These are phyloP conservation scores for Mercurialis annua DNA, from an alignment of 345 rosid species.

Conservation along the genomic window DNA sequence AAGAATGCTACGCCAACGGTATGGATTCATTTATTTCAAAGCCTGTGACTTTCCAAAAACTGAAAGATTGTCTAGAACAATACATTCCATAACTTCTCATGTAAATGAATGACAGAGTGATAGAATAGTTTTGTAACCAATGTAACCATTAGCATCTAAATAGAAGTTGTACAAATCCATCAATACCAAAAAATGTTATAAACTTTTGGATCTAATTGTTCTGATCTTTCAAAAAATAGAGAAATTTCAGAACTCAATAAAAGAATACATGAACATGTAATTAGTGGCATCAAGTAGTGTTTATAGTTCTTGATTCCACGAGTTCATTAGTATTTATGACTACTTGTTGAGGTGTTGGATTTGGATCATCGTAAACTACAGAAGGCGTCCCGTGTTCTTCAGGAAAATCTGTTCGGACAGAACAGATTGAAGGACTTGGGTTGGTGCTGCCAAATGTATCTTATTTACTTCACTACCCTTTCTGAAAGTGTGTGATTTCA, in stretches of 20 bases:
- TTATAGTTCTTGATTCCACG: background rate
- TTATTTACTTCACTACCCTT: background rate
- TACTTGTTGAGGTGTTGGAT: background rate
- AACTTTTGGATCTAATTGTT: background rate
- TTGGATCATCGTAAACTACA: background rate
- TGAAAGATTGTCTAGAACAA: constrained; percentile 66
- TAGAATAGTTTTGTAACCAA: constrained; percentile 61
- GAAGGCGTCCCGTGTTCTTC: background rate
- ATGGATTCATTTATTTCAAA: constrained; percentile 94
- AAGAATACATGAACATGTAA: background rate
- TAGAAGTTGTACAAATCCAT: constrained; percentile 32
- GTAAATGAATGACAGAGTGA: constrained; percentile 36
- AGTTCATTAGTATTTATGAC: background rate
- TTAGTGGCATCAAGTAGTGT: background rate
- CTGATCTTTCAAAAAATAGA: background rate
- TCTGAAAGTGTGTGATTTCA: constrained; percentile 12
- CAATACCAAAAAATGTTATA: constrained; percentile 3
- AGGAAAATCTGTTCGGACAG: background rate
- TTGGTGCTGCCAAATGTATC: background rate
- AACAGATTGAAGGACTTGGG: constrained; percentile 2
- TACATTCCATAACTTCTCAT: constrained; percentile 42
- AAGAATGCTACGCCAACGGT: constrained; percentile 85
- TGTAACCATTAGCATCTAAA: constrained; percentile 28
- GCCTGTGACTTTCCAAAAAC: constrained; percentile 79
- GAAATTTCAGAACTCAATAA: constrained; percentile 7